A percentile compares a stretch with the other conserved stretches of the same genome.
phyloP scores from a whole-genome alignment of 768 basidiomycete genomes.

The Boletus vermiculosoides region DNA sequence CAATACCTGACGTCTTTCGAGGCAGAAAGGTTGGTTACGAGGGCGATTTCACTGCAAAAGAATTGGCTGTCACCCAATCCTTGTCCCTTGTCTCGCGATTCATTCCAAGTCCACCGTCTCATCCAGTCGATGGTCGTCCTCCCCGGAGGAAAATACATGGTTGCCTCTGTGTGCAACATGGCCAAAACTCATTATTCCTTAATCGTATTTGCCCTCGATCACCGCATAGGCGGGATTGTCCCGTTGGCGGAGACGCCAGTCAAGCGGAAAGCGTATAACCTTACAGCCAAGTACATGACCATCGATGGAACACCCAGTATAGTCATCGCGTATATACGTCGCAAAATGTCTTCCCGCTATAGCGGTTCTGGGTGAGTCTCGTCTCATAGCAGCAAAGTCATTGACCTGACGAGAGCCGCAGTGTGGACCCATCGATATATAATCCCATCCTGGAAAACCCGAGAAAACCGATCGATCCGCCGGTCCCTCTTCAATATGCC shows the following conservation, averaged over 20 bases:
- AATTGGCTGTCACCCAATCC: slow-evolving; percentile 53
- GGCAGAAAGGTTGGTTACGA: slow-evolving; percentile 57
- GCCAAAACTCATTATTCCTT: slow-evolving; percentile 47
- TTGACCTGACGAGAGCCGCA: slow-evolving; percentile 9
- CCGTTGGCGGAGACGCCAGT: slow-evolving; percentile 51
- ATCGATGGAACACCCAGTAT: slow-evolving; percentile 46
- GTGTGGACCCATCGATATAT: slow-evolving; percentile 33
- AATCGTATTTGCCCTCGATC: slow-evolving; percentile 55
- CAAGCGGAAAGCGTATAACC: slow-evolving; percentile 49
- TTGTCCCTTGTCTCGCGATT: slow-evolving; percentile 24
- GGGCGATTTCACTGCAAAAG: slow-evolving; percentile 57
- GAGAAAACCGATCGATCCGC: slow-evolving; percentile 41
- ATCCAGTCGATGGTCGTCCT: slow-evolving; percentile 56
- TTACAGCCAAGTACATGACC: slow-evolving; percentile 62
- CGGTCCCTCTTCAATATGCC: slow-evolving; percentile 43
- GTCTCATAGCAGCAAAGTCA: neutral
- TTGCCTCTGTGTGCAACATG: slow-evolving; percentile 54
- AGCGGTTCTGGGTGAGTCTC: slow-evolving; percentile 17
- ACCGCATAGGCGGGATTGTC: slow-evolving; percentile 40
- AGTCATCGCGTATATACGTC: slow-evolving; percentile 51
- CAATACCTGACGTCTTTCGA: slow-evolving; percentile 36
- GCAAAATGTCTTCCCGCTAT: slow-evolving; percentile 30
- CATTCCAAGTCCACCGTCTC: slow-evolving; percentile 33
- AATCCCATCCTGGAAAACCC: slow-evolving; percentile 33
- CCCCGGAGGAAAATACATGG: slow-evolving; percentile 66